A percentile compares a stretch with the other conserved stretches of the same genome.
Evolutionary conservation across 139 green algal species (phyloP).

Genomic region (Protoeuglena noctilucae): DNA sequence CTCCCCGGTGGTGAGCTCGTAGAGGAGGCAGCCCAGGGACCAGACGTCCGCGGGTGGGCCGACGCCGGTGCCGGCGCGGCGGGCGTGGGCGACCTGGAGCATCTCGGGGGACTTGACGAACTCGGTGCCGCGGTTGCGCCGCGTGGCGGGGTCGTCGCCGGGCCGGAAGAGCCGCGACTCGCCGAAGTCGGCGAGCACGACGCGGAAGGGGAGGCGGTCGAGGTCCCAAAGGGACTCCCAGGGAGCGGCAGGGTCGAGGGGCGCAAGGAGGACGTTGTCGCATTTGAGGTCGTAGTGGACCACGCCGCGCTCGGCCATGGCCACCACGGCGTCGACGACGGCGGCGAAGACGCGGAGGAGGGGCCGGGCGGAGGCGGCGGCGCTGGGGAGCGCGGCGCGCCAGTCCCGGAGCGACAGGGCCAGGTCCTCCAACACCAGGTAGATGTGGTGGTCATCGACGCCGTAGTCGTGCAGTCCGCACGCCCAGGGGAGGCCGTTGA

Average conservation of each 20-base stretch:
- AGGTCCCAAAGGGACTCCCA: neutral
- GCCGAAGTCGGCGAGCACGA: conserved; percentile 62
- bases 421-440: conserved; percentile 52
- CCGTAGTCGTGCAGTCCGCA: conserved; percentile 52
- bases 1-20: conserved; percentile 55
- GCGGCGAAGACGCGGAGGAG: conserved; percentile 35
- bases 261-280: conserved; percentile 62
- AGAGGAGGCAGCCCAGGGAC: conserved; percentile 65
- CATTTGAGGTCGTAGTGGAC: conserved; percentile 81
- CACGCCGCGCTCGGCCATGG: conserved; percentile 27
- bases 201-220: conserved; percentile 22
- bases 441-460: conserved; percentile 32
- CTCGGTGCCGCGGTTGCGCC: conserved; percentile 54
- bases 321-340: conserved; percentile 11
- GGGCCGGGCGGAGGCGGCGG: conserved; percentile 11
- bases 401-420: conserved; percentile 43
- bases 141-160: neutral
- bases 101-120: conserved; percentile 71
- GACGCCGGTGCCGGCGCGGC: conserved; percentile 22
- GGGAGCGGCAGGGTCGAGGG: conserved; percentile 8
- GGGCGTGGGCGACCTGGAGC: conserved; percentile 38
- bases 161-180: conserved; percentile 33
- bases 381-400: conserved; percentile 16
- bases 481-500: conserved; percentile 15
- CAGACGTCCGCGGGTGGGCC: conserved; percentile 59